These are phyloP conservation scores for Terfezia boudieri DNA, from an alignment of 495 filamentous ascomycete species.

Conservation along the genomic window DNA sequence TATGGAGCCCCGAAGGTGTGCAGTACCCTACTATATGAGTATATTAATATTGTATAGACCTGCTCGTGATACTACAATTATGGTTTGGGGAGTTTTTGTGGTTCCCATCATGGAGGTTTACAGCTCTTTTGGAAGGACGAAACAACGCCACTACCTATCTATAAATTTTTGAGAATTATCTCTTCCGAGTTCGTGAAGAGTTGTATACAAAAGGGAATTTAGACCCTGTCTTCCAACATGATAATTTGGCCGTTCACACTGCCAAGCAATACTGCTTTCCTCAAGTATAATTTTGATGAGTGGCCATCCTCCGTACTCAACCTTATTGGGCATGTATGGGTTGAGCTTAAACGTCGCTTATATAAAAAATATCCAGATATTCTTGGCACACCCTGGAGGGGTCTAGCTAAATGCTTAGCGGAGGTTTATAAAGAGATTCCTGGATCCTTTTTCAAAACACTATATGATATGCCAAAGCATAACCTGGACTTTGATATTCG, in stretches of 20 bases:
- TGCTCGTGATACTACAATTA: not conserved
- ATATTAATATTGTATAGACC: too few relatives aligned
- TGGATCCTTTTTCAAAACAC: too few relatives aligned
- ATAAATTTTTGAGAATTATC: too few relatives aligned
- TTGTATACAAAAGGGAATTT: not conserved
- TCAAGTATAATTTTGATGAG: conserved; percentile 11
- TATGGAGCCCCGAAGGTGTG: not conserved
- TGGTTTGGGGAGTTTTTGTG: not conserved
- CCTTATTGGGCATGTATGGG: conserved; percentile 19
- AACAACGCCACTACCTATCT: too few relatives aligned
- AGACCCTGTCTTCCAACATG: conserved; percentile 12
- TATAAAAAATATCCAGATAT: conserved; percentile 3
- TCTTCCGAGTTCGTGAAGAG: too few relatives aligned
- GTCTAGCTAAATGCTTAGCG: too few relatives aligned
- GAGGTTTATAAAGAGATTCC: too few relatives aligned
- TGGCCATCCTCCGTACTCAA: conserved; percentile 16
- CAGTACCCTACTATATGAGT: not conserved
- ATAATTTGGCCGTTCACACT: conserved; percentile 13
- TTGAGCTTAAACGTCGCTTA: conserved; percentile 7
- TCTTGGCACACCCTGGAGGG: not conserved
- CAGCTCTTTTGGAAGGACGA: too few relatives aligned
- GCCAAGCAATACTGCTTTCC: conserved; percentile 3
- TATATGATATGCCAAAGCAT: too few relatives aligned
- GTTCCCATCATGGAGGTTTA: not conserved
- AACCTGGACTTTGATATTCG: too few relatives aligned